Evolutionary conservation across 139 green algal species (phyloP), one percentile per base, ranked within the genome.

Genomic region (Tetraselmis chui): DNA sequence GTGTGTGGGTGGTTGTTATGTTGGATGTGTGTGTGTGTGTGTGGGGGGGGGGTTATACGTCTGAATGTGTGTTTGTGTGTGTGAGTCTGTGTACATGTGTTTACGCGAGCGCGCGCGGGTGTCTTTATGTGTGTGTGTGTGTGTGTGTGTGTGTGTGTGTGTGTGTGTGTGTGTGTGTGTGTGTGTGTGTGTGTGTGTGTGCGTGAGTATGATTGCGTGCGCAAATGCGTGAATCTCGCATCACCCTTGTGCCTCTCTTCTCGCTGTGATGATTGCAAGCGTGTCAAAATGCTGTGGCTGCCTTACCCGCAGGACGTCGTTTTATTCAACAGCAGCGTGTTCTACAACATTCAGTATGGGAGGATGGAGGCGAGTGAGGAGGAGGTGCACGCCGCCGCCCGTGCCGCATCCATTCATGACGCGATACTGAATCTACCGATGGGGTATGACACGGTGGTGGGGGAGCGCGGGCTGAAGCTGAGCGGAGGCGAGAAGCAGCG

Each of bases 321-420:
- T 31, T 89, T 99, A 2, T 99, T 99, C 92, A 99, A 99, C 83
- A 95, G 98, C 79, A 96, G 89, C 45, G 95, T 99, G 32, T 90
- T 89, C 31, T 94, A 97, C 87, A 97, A 98, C 88, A 97, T 97
- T 78, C 77, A 87, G 32, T 97, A 97, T 78, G 95, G 94, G 23
- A 85, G 90, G 23, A 85, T 94, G 76, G 75, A 78, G 0, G 95
- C 95, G 1, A 88, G 78, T 0, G 32, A 83, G n/a, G 90, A 89
- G 27, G 91, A 95, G 23, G 87, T 92, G 1, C 80, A 85, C 59
- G 84, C 58, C 0, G 90, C 88, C 1, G 90, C 90, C 0, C 83
- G 89, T 30, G 88, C 89, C 0, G 93, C 92, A n/a, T 85, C 91
- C 59, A 91, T 99, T 11, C 92, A 98, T 82, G 92, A 98, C 58